Percentiles rank a stretch among this genome's conserved stretches.
Evolutionary conservation across 345 rosid species (phyloP).

Genomic region (Eucalyptus polyanthemos): DNA sequence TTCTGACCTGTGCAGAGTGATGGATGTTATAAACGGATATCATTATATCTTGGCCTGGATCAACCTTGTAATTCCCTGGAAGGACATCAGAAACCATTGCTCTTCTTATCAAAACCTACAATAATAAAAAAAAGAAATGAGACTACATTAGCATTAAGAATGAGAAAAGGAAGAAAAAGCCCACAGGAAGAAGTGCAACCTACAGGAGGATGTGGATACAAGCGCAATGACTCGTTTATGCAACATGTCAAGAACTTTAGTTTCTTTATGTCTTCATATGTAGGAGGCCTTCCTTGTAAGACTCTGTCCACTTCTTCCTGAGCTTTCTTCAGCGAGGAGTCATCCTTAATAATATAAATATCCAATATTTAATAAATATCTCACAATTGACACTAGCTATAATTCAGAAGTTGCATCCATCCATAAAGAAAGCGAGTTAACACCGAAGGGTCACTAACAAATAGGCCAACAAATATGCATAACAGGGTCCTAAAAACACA

Average conservation of each 20-base stretch:
- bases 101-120: constrained; percentile 81
- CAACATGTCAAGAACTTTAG: constrained; percentile 77
- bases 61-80: constrained; percentile 86
- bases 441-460: not conserved
- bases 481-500: not conserved
- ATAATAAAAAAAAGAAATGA: not conserved
- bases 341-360: constrained; percentile 19
- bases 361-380: not conserved
- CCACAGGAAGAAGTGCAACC: constrained; percentile 15
- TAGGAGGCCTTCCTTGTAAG: constrained; percentile 58
- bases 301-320: constrained; percentile 88
- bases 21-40: constrained; percentile 92
- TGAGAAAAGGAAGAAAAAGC: not conserved
- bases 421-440: not conserved
- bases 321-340: constrained; percentile 50
- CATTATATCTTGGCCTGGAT: constrained; percentile 92
- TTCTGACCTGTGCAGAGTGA: constrained; percentile 64
- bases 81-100: constrained; percentile 79
- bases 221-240: constrained; percentile 85
- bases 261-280: constrained; percentile 66
- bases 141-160: not conserved
- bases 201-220: constrained; percentile 98
- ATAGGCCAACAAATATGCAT: not conserved
- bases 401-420: not conserved
- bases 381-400: not conserved